Evolutionary conservation across 345 rosid species (phyloP).

Genomic region (Corymbia maculata): DNA sequence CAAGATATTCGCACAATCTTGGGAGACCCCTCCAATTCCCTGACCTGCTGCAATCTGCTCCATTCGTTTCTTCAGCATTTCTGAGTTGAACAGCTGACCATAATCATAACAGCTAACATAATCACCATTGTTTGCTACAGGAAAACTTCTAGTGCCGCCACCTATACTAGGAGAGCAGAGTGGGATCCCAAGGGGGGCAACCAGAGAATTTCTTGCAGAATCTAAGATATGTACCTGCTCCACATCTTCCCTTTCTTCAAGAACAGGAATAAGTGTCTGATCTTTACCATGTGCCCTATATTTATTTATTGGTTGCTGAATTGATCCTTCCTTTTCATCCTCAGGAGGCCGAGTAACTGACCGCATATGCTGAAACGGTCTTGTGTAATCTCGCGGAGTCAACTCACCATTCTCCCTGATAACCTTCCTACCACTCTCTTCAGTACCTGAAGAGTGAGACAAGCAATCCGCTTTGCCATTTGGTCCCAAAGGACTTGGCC

Average conservation of each 20-base stretch:
- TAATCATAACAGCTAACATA: background rate
- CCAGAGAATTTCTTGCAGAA: background rate
- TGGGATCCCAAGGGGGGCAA: background rate
- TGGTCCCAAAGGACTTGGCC: constrained; percentile 74
- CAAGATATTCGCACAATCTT: constrained; percentile 2
- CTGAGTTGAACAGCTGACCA: constrained; percentile 2
- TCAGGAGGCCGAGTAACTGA: constrained; percentile 38
- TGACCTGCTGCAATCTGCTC: background rate
- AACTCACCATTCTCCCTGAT: constrained; percentile 50
- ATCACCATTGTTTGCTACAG: background rate
- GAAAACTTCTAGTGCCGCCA: background rate
- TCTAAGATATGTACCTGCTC: background rate
- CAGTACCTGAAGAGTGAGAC: constrained; percentile 31
- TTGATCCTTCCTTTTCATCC: constrained; percentile 31
- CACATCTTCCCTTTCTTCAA: constrained; percentile 2
- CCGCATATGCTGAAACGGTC: constrained; percentile 37
- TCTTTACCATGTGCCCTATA: constrained; percentile 21
- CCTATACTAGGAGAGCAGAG: constrained; percentile 46
- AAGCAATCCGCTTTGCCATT: constrained; percentile 46
- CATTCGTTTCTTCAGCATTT: background rate
- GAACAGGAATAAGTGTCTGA: constrained; percentile 7
- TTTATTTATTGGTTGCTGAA: constrained; percentile 28
- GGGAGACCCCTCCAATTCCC: constrained; percentile 15
- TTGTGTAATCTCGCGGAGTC: constrained; percentile 49
- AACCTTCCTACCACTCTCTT: constrained; percentile 31